Percentiles rank a stretch among this genome's conserved stretches.
phyloP scores from a whole-genome alignment of 805 yeast species.

The Candida arabinofermentans region DNA sequence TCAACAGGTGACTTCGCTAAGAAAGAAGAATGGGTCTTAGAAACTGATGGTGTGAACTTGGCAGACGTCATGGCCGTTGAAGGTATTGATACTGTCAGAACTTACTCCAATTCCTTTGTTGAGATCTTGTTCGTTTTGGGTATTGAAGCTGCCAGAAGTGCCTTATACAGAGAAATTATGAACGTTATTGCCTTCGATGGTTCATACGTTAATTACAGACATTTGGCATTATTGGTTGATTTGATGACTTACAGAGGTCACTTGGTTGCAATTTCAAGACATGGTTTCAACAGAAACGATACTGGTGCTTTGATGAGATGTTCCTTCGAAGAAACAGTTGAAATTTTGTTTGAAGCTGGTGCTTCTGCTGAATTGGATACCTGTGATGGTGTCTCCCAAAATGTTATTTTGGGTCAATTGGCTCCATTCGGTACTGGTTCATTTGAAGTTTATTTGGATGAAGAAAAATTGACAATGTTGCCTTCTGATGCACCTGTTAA shows the following conservation, averaged over 20 bases:
- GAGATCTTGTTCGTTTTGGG: conserved; percentile 94
- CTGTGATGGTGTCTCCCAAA: conserved; percentile 97
- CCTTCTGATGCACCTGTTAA: conserved; percentile 44
- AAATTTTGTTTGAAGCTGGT: conserved; percentile 95
- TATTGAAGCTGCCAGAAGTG: conserved; percentile 96
- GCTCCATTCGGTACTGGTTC: conserved; percentile 99
- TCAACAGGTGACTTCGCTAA: conserved; percentile 83
- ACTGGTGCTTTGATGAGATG: conserved; percentile 99
- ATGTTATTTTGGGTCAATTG: conserved; percentile 95
- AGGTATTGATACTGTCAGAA: conserved; percentile 88
- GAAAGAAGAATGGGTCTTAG: conserved; percentile 96
- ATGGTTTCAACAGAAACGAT: conserved; percentile 97
- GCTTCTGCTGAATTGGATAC: conserved; percentile 97
- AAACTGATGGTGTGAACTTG: conserved; percentile 96
- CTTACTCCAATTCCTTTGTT: conserved; percentile 94
- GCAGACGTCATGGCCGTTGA: conserved; percentile 93
- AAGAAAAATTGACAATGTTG: conserved; percentile 67
- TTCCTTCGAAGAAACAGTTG: conserved; percentile 98
- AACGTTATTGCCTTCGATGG: conserved; percentile 99
- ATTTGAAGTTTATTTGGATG: conserved; percentile 93
- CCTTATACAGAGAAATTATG: conserved; percentile 88
- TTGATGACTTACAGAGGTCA: conserved; percentile 99
- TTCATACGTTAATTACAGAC: conserved; percentile 98
- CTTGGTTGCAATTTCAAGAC: conserved; percentile 98
- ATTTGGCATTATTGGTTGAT: conserved; percentile 95